These are phyloP conservation scores for Histomonas meleagridis DNA, from an alignment of 208 protist genomes.

Conservation along the genomic window DNA sequence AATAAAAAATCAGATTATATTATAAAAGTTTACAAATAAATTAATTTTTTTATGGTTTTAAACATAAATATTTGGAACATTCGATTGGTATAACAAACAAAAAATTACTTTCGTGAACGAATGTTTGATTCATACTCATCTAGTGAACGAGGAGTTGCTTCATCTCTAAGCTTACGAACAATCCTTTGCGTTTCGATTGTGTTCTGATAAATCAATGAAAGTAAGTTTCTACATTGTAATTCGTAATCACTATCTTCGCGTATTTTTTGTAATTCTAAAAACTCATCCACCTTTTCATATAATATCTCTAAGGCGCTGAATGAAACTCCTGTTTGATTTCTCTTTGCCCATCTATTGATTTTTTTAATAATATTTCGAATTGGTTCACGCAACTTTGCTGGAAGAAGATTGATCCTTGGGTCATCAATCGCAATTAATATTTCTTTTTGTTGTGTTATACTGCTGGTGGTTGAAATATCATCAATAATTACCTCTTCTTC, in stretches of 20 bases:
- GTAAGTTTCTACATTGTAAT: not conserved
- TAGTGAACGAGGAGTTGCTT: not conserved
- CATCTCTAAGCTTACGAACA: not conserved
- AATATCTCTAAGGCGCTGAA: not conserved
- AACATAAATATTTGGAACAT: too few species aligned
- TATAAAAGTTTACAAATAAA: too few species aligned
- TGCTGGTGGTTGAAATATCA: too few species aligned
- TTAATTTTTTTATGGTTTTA: too few species aligned
- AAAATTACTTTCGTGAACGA: too few species aligned
- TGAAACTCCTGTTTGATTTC: slow-evolving; percentile 17
- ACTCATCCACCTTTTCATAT: slow-evolving; percentile 1
- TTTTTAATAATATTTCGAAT: not conserved
- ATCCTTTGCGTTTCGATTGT: not conserved
- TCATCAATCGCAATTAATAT: too few species aligned
- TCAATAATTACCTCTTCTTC: too few species aligned
- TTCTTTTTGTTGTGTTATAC: too few species aligned
- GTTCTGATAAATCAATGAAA: not conserved
- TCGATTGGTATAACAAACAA: too few species aligned
- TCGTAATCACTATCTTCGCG: not conserved
- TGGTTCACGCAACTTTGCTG: not conserved
- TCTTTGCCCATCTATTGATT: not conserved
- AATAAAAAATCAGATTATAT: too few species aligned
- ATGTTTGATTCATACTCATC: slow-evolving; percentile 22
- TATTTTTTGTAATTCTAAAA: not conserved
- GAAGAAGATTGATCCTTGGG: not conserved